Conservation (phyloP, 495 filamentous ascomycete genomes). For the Hypomontagnella monticulosa region DNA sequence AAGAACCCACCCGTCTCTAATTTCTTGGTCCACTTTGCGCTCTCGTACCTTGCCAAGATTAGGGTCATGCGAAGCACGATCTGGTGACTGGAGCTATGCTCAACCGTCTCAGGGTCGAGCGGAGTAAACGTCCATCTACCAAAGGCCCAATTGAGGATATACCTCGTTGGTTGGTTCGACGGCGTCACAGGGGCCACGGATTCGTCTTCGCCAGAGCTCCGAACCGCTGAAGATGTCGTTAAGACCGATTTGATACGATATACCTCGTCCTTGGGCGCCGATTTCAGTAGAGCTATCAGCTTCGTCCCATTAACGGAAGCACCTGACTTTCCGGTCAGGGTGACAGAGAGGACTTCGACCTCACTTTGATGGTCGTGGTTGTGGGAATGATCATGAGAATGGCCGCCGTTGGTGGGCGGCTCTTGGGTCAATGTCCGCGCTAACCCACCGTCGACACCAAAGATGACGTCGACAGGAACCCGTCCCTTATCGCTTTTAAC, state of each 20-base stretch:
- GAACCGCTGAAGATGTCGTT: conserved; percentile 64
- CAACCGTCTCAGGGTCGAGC: conserved; percentile 53
- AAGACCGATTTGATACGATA: conserved; percentile 95
- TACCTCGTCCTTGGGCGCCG: conserved; percentile 86
- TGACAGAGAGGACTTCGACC: conserved; percentile 87
- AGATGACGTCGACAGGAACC: conserved; percentile 78
- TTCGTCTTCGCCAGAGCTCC: conserved; percentile 66
- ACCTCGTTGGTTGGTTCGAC: conserved; percentile 51
- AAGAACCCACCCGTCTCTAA: conserved; percentile 71
- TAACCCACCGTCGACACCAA: conserved; percentile 87
- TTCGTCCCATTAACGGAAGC: conserved; percentile 69
- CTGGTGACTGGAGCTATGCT: conserved; percentile 58
- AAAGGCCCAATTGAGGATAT: conserved; percentile 98
- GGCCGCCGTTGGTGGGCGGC: conserved; percentile 42
- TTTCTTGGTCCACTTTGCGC: conserved; percentile 87
- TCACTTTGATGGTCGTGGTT: conserved; percentile 69
- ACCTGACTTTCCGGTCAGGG: conserved; percentile 55
- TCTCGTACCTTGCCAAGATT: conserved; percentile 85
- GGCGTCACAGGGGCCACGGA: conserved; percentile 11
- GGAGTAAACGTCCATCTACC: conserved; percentile 90
- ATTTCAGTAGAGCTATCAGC: conserved; percentile 70
- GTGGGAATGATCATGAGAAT: conserved; percentile 45
- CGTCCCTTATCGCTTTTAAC: conserved; percentile 82
- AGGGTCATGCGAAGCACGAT: conserved; percentile 79
- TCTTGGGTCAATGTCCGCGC: conserved; percentile 65